A percentile compares a stretch with the other conserved stretches of the same genome.
phyloP scores from a whole-genome alignment of 805 yeast species.

The Pichia scutulata region DNA sequence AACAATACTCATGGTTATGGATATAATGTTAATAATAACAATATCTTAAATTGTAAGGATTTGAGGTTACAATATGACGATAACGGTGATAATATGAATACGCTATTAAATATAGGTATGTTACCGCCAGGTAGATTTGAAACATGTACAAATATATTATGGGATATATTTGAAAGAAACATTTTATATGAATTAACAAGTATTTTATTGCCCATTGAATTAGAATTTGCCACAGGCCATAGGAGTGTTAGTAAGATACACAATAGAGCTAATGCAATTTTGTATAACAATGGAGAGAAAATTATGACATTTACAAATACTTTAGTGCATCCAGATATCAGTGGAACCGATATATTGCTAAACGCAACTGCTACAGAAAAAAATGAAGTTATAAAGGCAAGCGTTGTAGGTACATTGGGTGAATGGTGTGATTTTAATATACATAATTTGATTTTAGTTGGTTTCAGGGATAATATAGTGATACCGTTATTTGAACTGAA shows the following conservation, averaged over 20 bases:
- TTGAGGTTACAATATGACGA: neutral
- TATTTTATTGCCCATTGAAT: constrained; percentile 12
- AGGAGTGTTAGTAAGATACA: constrained; percentile 1
- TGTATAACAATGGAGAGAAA: constrained; percentile 8
- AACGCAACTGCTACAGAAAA: neutral
- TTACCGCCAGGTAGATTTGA: constrained; percentile 13
- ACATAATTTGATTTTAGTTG: constrained; percentile 33
- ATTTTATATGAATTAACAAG: constrained; percentile 9
- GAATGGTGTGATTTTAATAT: constrained; percentile 24
- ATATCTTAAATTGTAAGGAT: neutral
- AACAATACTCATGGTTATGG: neutral
- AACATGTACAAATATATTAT: constrained; percentile 9
- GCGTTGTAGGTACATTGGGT: constrained; percentile 10
- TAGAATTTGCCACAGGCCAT: constrained; percentile 12
- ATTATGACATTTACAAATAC: constrained; percentile 11
- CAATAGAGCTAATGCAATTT: constrained; percentile 7
- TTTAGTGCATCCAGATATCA: constrained; percentile 10
- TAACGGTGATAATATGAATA: neutral
- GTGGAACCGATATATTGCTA: neutral
- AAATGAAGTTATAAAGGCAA: neutral
- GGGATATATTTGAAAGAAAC: constrained; percentile 12
- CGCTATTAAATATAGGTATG: constrained; percentile 5
- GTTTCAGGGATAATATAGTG: constrained; percentile 46
- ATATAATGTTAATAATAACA: neutral
- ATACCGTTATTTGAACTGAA: constrained; percentile 44